A percentile compares a stretch with the other conserved stretches of the same genome.
Conservation (phyloP, 2,329 filamentous ascomycete genomes). For the Penicillium sp. region DNA sequence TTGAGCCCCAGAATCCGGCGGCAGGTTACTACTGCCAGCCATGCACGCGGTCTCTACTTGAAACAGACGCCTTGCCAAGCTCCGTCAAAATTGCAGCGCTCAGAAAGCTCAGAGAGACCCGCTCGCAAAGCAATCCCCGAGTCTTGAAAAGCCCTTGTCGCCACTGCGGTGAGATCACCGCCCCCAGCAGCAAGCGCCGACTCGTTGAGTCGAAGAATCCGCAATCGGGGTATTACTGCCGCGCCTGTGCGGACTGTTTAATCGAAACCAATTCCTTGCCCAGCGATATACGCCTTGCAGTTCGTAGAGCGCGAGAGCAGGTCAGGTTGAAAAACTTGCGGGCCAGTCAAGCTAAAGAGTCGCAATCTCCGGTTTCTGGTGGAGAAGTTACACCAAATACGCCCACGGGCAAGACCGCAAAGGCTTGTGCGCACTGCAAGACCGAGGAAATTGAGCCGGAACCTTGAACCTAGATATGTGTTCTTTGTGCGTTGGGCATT, state of each 20-base stretch:
- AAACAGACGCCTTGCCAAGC: constrained; percentile 2
- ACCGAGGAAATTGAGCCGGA: neutral
- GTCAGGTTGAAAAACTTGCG: neutral
- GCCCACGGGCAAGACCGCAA: neutral
- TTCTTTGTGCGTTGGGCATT: neutral
- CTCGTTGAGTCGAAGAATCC: constrained; percentile 1
- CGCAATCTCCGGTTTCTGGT: neutral
- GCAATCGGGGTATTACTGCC: constrained; percentile 5
- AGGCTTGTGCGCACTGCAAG: neutral
- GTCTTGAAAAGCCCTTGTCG: neutral
- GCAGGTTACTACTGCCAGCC: constrained; percentile 8
- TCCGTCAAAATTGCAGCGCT: neutral
- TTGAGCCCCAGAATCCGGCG: constrained; percentile 1
- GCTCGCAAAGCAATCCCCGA: neutral
- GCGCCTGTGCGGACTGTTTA: constrained; percentile 1
- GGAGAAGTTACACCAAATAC: neutral
- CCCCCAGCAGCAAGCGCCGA: constrained; percentile 6
- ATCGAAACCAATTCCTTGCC: neutral
- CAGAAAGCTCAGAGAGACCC: neutral
- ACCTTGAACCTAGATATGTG: neutral
- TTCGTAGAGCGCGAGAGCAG: constrained; percentile 2
- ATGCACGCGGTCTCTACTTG: constrained; percentile 1
- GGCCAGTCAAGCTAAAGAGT: neutral
- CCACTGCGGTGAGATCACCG: constrained; percentile 3
- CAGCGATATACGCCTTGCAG: neutral